Conservation (phyloP, 2,329 filamentous ascomycete species). For the Aspergillus latus region DNA sequence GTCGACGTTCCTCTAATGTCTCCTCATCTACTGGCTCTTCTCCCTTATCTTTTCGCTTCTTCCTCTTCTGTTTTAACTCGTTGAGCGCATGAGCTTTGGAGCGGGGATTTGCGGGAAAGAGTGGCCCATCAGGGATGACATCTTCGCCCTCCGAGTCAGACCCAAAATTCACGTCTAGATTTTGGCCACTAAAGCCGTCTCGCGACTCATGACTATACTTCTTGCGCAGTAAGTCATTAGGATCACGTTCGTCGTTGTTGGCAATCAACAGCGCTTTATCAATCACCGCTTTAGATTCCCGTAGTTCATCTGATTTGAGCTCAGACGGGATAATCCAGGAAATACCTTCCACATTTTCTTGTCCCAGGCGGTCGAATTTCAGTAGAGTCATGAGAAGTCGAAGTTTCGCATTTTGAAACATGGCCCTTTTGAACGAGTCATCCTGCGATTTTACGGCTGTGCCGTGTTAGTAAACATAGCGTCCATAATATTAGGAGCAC, state of each 20-base stretch:
- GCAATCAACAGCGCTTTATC: constrained; percentile 74
- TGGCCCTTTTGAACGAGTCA: constrained; percentile 66
- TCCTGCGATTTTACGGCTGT: constrained; percentile 64
- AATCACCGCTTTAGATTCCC: constrained; percentile 69
- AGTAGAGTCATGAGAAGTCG: constrained; percentile 78
- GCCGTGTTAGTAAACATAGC: not conserved
- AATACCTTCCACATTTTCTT: constrained; percentile 72
- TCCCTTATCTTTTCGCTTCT: constrained; percentile 48
- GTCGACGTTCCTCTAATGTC: constrained; percentile 58
- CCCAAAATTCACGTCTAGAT: constrained; percentile 62
- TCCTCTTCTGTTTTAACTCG: constrained; percentile 61
- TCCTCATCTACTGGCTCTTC: constrained; percentile 64
- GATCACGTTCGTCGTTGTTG: constrained; percentile 72
- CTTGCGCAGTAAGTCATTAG: constrained; percentile 76
- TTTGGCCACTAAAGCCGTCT: constrained; percentile 29
- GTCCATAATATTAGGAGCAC: constrained; percentile 26
- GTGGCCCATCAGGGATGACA: constrained; percentile 55
- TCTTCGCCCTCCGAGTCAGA: constrained; percentile 66
- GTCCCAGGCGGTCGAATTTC: constrained; percentile 65
- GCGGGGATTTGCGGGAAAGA: constrained; percentile 62
- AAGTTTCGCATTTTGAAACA: constrained; percentile 87
- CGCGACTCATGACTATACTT: constrained; percentile 53
- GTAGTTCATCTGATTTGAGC: constrained; percentile 64
- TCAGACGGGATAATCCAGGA: constrained; percentile 73
- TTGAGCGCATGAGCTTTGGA: constrained; percentile 55